Conservation (phyloP, 306 rosid species). For the Potentilla sterilis region DNA sequence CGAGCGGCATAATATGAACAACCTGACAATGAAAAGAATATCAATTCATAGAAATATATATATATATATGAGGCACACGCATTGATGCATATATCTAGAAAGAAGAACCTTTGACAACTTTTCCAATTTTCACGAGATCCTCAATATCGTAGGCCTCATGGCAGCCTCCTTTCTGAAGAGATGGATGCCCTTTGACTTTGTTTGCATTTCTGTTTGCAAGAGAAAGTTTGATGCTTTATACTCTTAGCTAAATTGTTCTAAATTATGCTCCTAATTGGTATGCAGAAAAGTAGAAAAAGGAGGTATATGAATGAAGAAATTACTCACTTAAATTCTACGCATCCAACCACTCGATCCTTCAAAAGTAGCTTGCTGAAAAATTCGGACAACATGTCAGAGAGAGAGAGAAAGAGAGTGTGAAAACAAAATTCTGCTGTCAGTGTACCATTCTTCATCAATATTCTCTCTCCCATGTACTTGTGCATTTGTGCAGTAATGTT, state of each 20-base stretch:
- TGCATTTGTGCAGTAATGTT: slow-evolving; percentile 87
- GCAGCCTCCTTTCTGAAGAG: slow-evolving; percentile 91
- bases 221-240: not conserved
- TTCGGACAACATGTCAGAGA: slow-evolving; percentile 29
- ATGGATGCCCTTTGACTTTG: slow-evolving; percentile 77
- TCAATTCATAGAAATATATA: not conserved
- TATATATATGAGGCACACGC: not conserved
- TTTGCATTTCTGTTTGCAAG: slow-evolving; percentile 51
- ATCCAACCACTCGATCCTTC: slow-evolving; percentile 56
- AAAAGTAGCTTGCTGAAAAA: slow-evolving; percentile 66
- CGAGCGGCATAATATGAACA: slow-evolving; percentile 97
- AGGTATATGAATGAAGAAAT: slow-evolving; percentile 18
- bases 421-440: slow-evolving; percentile 7
- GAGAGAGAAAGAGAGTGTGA: slow-evolving; percentile 14
- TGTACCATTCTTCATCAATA: slow-evolving; percentile 82
- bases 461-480: slow-evolving; percentile 57
- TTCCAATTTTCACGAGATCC: slow-evolving; percentile 86
- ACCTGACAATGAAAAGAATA: slow-evolving; percentile 42
- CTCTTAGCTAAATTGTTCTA: not conserved
- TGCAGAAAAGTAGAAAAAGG: slow-evolving; percentile 9
- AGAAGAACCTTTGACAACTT: slow-evolving; percentile 62
- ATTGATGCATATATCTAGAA: slow-evolving; percentile 9
- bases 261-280: not conserved
- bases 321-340: slow-evolving; percentile 82
- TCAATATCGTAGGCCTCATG: slow-evolving; percentile 90